Evolutionary conservation across 2,329 filamentous ascomycete species (phyloP), one percentile per base, ranked within the genome.

Genomic region (Exophiala sp.): DNA sequence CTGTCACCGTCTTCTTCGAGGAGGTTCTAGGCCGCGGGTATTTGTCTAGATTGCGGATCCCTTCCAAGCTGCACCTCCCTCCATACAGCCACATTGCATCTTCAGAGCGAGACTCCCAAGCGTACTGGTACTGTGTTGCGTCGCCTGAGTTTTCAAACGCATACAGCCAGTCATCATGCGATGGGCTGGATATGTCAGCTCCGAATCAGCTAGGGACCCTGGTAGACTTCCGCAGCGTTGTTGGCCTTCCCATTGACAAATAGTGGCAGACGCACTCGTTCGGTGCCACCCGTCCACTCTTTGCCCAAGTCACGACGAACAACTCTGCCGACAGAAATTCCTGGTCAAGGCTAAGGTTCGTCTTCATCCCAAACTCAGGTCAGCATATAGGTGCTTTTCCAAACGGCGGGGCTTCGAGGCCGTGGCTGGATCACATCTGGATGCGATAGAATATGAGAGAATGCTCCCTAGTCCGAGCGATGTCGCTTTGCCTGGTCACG

Each of bases 11-110:
- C 37, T 39, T 39, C 37, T 39, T 39, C 37, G 37, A 39, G 6
- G 21, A 39, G 37, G 21, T 39, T 39, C 37, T 39, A 18, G 10
- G 21, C 37, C 37, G 21, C 18, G 37, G 37, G 37, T 39, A 18
- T 39, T 39, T 39, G 37, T 39, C 21, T 39, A 39, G 37, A 39
- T 39, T 39, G 37, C 37, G 37, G 37, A 39, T 39, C 37, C 21
- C 37, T 18, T 39, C 37, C 21, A 13, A 39, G 37, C 37, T 39
- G 21, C 37, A 9, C 18, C 18, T 39, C 21, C 37, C 37, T 39
- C 21, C 37, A 39, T 39, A 9, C 37, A 39, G 37, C 37, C 37
- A 39, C 37, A 39, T 39, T 18, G 10, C 37, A 39, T 39, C 37
- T 39, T 39, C 37, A 18, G 18, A 39, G 37, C 37, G 37, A 39